A percentile compares a stretch with the other conserved stretches of the same genome.
Evolutionary conservation across 2,329 filamentous ascomycete species (phyloP).

Genomic region (Cytospora leucostoma): DNA sequence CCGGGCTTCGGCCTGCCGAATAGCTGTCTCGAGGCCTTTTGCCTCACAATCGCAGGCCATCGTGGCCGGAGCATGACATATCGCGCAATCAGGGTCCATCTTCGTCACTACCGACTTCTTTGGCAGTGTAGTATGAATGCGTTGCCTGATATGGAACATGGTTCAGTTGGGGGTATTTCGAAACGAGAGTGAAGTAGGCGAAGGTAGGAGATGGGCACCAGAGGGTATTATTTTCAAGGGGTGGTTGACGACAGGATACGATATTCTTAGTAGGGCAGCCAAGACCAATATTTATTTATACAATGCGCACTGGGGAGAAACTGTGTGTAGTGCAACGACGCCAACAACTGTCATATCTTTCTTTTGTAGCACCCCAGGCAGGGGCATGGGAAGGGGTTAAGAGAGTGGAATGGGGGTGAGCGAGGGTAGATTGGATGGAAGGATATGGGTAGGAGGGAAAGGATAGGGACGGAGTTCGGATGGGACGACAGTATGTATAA

Average conservation of each 20-base stretch:
- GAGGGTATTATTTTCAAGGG: neutral
- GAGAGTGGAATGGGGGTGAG: conserved; percentile 30
- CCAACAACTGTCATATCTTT: conserved; percentile 39
- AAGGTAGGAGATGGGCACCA: conserved; percentile 33
- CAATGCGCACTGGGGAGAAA: conserved; percentile 30
- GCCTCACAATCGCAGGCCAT: conserved; percentile 66
- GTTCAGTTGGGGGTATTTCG: conserved; percentile 33
- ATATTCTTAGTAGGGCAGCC: conserved; percentile 27
- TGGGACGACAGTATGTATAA: conserved; percentile 11
- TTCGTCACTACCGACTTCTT: conserved; percentile 58
- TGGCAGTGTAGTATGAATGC: conserved; percentile 35
- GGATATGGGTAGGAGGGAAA: conserved; percentile 6
- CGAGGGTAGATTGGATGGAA: conserved; percentile 12
- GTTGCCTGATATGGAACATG: conserved; percentile 27
- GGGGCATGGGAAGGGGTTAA: conserved; percentile 29
- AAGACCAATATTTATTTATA: conserved; percentile 34
- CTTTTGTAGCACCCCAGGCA: conserved; percentile 33
- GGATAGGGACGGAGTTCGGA: conserved; percentile 11
- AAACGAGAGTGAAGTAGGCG: conserved; percentile 33
- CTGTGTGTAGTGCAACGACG: conserved; percentile 34
- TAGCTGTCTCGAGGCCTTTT: conserved; percentile 62
- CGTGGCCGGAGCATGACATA: conserved; percentile 62
- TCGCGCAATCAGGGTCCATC: conserved; percentile 71
- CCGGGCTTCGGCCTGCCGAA: conserved; percentile 62
- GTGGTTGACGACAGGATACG: conserved; percentile 18